Conservation (phyloP, 495 filamentous ascomycete species). For the Geoglossum glabrum region DNA sequence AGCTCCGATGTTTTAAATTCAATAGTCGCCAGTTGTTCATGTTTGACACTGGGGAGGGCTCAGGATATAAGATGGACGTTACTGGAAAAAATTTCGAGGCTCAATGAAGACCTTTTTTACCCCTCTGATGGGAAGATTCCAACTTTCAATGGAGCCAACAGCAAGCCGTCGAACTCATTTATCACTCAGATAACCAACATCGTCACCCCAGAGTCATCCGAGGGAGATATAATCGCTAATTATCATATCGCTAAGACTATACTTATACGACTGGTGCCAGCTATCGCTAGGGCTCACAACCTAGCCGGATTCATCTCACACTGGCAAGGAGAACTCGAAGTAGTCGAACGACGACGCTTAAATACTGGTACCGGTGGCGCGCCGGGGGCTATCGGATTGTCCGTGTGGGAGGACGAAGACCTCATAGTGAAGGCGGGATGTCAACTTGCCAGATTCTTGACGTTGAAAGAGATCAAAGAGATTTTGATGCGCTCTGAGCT, state of each 20-base stretch:
- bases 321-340: constrained; percentile 42
- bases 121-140: constrained; percentile 19
- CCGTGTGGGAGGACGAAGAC: constrained; percentile 40
- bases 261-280: constrained; percentile 36
- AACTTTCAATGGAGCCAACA: background rate
- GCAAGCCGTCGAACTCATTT: constrained; percentile 17
- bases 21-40: constrained; percentile 24
- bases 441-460: constrained; percentile 24
- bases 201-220: constrained; percentile 6
- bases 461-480: constrained; percentile 22
- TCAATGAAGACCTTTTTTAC: constrained; percentile 51
- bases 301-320: constrained; percentile 41
- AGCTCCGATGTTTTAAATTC: constrained; percentile 16
- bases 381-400: constrained; percentile 10
- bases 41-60: constrained; percentile 19
- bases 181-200: constrained; percentile 14
- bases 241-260: constrained; percentile 16
- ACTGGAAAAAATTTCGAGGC: constrained; percentile 36
- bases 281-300: constrained; percentile 43
- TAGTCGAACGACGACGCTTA: constrained; percentile 22
- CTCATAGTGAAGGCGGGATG: constrained; percentile 26
- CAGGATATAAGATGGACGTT: constrained; percentile 37
- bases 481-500: background rate
- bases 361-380: constrained; percentile 5
- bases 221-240: constrained; percentile 1